phyloP scores from a whole-genome alignment of 2,329 filamentous ascomycete genomes.

The Neoascochyta sp. region DNA sequence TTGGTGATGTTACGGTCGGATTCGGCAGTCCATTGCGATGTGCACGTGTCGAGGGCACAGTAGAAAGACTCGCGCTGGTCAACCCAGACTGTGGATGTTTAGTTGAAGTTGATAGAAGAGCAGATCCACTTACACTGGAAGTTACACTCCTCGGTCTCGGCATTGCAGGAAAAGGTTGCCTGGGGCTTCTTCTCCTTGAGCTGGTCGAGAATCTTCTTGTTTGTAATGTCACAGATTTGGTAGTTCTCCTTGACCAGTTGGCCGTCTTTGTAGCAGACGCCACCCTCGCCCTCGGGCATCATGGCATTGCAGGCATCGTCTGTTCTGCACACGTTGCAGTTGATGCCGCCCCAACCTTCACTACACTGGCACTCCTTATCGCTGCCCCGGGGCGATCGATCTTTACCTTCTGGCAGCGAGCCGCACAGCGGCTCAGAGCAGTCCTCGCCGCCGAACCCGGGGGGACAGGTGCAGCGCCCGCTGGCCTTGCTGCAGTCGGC shows the following conservation, averaged over 20 bases:
- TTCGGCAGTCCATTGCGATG: constrained; percentile 65
- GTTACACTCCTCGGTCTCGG: constrained; percentile 71
- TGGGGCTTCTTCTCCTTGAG: constrained; percentile 82
- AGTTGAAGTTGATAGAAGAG: constrained; percentile 4
- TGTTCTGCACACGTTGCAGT: constrained; percentile 88
- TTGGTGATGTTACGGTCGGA: constrained; percentile 72
- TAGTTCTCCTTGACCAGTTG: constrained; percentile 91
- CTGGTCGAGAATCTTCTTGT: constrained; percentile 84
- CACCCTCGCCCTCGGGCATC: constrained; percentile 77
- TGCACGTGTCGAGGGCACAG: constrained; percentile 79
- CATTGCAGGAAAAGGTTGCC: constrained; percentile 89
- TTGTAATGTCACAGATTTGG: constrained; percentile 97
- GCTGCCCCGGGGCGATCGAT: constrained; percentile 70
- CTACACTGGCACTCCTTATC: constrained; percentile 72
- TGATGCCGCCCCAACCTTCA: constrained; percentile 93
- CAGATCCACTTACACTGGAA: constrained; percentile 72
- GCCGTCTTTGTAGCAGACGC: constrained; percentile 88
- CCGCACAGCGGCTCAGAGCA: constrained; percentile 90
- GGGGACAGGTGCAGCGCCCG: constrained; percentile 87
- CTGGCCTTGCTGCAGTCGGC: constrained; percentile 83
- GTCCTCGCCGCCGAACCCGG: constrained; percentile 91
- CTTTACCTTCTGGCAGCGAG: constrained; percentile 71
- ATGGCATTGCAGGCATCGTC: constrained; percentile 81
- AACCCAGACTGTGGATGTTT: constrained; percentile 72
- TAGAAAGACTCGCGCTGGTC: constrained; percentile 94